Base-by-base conservation (phyloP, 768 basidiomycete species). In the Lactifluus piperatus region DNA sequence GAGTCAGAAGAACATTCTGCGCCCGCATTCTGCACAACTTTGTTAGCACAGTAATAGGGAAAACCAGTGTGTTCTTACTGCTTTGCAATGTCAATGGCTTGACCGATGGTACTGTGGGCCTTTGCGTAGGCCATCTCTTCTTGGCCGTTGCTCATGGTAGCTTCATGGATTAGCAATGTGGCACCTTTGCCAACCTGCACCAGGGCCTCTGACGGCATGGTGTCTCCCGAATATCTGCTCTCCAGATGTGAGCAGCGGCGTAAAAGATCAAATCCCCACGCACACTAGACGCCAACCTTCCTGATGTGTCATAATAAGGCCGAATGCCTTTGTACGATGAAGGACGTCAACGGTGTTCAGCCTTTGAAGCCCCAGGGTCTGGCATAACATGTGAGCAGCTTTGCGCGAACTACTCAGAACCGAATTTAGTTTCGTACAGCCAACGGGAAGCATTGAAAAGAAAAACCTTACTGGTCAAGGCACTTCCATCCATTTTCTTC, bases 121-220 rank as follows among this genome's bases (percentile, higher is more conserved):
- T 95, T 97, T 39, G 72, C 71, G 1, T 65, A 67, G 0, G 94
- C 94, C 72, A 90, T 70, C 13, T 85, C 85, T 20, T 74, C 79
- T 66, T 94, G 82, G 55, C 88, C 88, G 66, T 97, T 88, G 1
- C 83, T 88, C 80, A 97, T 85, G 3, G 93, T 93, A 0, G 94
- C 91, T 70, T 98, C 95, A 66, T 98, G 95, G 32, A 98, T 93
- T 43, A 98, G 76, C 1, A 98, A 73, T 0, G 92, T 92, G 0
- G 88, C 86, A 54, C 73, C 71, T 59, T 75, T 66, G 0, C 89
- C 94, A 0, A 81, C 83, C 45, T 75, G 68, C 24, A 86, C 81
- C 4, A 98, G 75, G 27, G 75, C 76, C 11, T 85, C 74, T 9
- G 85, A 81, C 0, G 95, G 94, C 68, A 80, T 77, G 1, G 94